Conservation (phyloP, 2,329 filamentous ascomycete species). For the Geosmithia putterillii region DNA sequence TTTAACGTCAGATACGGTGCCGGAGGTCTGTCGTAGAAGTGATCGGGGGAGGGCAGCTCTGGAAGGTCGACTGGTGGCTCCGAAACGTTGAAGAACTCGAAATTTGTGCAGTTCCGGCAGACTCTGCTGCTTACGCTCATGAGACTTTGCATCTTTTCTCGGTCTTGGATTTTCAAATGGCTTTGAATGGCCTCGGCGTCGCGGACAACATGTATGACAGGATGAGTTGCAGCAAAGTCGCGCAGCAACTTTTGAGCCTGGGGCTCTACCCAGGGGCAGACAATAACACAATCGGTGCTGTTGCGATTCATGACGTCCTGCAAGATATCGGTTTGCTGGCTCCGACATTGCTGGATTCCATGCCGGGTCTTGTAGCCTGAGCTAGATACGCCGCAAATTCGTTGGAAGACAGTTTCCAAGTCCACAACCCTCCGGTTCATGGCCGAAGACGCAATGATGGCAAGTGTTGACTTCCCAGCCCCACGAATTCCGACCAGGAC, state of each 20-base stretch:
- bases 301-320: conserved; percentile 47
- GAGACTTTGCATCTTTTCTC: conserved; percentile 43
- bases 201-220: conserved; percentile 58
- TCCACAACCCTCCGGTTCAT: conserved; percentile 58
- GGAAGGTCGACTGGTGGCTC: conserved; percentile 29
- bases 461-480: conserved; percentile 64
- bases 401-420: conserved; percentile 54
- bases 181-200: conserved; percentile 52
- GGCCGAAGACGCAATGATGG: conserved; percentile 61
- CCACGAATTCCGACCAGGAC: conserved; percentile 63
- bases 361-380: conserved; percentile 50
- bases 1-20: conserved; percentile 57
- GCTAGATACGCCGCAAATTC: conserved; percentile 48
- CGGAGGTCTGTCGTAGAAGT: conserved; percentile 10
- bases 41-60: conserved; percentile 1
- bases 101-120: conserved; percentile 55
- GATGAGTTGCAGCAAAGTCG: conserved; percentile 50
- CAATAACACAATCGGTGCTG: conserved; percentile 50
- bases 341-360: conserved; percentile 49
- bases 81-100: conserved; percentile 66
- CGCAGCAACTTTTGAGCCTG: conserved; percentile 46
- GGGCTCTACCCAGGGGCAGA: conserved; percentile 60
- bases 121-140: conserved; percentile 43
- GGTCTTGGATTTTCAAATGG: conserved; percentile 45
- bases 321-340: conserved; percentile 50